phyloP scores from a whole-genome alignment of 2,329 filamentous ascomycete genomes.

The Alternaria gaisen region DNA sequence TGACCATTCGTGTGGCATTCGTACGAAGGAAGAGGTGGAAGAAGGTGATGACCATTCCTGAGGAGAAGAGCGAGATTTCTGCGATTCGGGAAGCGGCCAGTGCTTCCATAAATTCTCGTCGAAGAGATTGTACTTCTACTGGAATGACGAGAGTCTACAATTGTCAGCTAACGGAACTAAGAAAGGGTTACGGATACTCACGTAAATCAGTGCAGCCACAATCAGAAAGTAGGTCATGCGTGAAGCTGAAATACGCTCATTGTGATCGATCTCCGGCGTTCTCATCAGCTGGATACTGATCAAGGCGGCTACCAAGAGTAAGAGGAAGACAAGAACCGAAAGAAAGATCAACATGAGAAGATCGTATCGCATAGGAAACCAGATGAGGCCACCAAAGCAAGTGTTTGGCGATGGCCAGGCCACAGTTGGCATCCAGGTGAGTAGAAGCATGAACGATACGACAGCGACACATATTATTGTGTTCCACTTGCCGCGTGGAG shows the following conservation, averaged over 20 bases:
- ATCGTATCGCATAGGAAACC: constrained; percentile 71
- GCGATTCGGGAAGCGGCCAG: constrained; percentile 68
- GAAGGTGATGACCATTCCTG: constrained; percentile 70
- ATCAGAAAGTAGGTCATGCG: constrained; percentile 74
- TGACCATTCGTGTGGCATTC: constrained; percentile 66
- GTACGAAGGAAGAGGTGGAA: constrained; percentile 74
- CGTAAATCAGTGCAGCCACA: constrained; percentile 64
- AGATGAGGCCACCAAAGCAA: constrained; percentile 74
- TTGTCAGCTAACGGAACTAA: constrained; percentile 10
- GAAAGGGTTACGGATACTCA: constrained; percentile 51
- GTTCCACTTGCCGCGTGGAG: constrained; percentile 67
- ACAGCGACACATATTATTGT: constrained; percentile 65
- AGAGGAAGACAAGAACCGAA: constrained; percentile 58
- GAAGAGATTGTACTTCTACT: constrained; percentile 66
- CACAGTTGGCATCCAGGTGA: constrained; percentile 67
- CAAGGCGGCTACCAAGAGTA: constrained; percentile 61
- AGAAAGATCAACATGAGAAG: constrained; percentile 65
- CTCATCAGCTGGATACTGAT: constrained; percentile 67
- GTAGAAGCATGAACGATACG: constrained; percentile 62
- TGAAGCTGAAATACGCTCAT: constrained; percentile 70
- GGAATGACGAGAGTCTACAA: constrained; percentile 66
- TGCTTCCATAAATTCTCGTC: constrained; percentile 52
- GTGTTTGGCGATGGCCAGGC: constrained; percentile 64
- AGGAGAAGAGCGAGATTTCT: constrained; percentile 71
- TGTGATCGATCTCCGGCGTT: constrained; percentile 63